Percentiles rank a stretch among this genome's conserved stretches.
Conservation (phyloP, 2,329 filamentous ascomycete species). For the Alternaria solani region DNA sequence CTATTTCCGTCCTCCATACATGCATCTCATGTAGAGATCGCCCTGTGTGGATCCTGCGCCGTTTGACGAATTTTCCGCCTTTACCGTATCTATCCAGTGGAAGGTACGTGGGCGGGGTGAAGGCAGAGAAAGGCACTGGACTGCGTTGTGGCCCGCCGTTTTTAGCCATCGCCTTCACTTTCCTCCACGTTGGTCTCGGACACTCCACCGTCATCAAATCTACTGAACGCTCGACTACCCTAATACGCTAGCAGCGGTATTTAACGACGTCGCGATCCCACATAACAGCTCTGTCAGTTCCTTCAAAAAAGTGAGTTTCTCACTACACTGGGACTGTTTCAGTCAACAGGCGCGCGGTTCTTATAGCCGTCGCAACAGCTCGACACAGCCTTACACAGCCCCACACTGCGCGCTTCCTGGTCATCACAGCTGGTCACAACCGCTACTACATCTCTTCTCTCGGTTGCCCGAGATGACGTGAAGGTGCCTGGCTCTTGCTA, state of each 20-base stretch:
- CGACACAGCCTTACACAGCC: background rate
- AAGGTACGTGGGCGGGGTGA: background rate
- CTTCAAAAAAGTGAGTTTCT: background rate
- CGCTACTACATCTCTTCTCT: background rate
- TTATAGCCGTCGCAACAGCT: background rate
- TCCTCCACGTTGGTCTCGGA: background rate
- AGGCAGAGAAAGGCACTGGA: background rate
- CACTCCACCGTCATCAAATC: background rate
- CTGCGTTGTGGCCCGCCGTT: background rate
- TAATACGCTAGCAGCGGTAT: background rate
- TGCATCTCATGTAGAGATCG: background rate
- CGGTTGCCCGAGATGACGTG: background rate
- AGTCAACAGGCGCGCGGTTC: background rate
- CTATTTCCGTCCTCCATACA: background rate
- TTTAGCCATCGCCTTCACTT: background rate
- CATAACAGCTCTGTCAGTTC: background rate
- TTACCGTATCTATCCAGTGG: background rate
- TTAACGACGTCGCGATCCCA: background rate
- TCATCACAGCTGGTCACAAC: background rate
- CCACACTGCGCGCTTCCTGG: background rate
- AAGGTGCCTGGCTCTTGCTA: background rate
- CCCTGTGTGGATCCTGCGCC: background rate
- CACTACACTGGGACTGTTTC: too few relatives aligned
- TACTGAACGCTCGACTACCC: background rate
- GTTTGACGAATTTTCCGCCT: background rate